Percentiles rank a stretch among this genome's conserved stretches.
These are phyloP conservation scores for Colletotrichum salicis DNA, from an alignment of 2,329 filamentous ascomycete genomes.

Conservation along the genomic window DNA sequence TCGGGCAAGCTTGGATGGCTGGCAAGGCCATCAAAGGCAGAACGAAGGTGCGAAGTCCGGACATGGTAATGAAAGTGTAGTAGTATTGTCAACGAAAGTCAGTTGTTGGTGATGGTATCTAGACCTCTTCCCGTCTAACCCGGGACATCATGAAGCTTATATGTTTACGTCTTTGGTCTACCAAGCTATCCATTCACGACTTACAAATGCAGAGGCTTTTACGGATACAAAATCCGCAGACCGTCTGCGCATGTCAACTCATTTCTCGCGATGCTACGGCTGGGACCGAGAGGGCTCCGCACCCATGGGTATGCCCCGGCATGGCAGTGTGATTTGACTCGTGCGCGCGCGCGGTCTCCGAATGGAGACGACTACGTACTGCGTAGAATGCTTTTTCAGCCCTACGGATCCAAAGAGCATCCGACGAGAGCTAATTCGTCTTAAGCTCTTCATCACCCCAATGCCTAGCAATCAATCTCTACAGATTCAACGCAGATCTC, in stretches of 20 bases:
- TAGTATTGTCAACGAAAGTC: neutral
- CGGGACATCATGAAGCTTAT: neutral
- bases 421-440: neutral
- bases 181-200: neutral
- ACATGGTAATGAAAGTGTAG: neutral
- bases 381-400: neutral
- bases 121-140: neutral
- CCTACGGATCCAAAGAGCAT: neutral
- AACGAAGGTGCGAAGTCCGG: neutral
- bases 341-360: neutral
- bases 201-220: neutral
- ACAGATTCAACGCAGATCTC: neutral
- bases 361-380: neutral
- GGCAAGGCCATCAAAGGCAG: slow-evolving; percentile 26
- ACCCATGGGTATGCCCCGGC: slow-evolving; percentile 4
- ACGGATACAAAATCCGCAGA: neutral
- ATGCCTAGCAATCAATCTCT: neutral
- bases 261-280: neutral
- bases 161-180: neutral
- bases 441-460: neutral
- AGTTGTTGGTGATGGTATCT: neutral
- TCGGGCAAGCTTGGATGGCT: slow-evolving; percentile 12
- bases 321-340: slow-evolving; percentile 9
- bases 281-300: neutral
- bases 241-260: neutral